phyloP scores from a whole-genome alignment of 208 protist species.

The Strigomonas culicis region DNA sequence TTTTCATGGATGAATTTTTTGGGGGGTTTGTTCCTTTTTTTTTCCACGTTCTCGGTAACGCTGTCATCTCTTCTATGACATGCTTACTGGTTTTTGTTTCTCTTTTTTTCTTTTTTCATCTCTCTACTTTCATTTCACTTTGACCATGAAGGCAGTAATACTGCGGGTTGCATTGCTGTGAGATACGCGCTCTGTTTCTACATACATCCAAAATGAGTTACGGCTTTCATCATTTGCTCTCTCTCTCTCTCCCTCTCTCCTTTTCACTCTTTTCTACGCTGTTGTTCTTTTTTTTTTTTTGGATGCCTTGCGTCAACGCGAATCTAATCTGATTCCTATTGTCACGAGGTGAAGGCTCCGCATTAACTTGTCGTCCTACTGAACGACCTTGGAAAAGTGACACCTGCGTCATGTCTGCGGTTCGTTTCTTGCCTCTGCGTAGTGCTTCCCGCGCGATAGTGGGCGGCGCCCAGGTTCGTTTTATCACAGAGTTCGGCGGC shows the following conservation, averaged over 20 bases:
- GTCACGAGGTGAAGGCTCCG: too few relatives aligned
- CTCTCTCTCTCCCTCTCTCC: slow-evolving; percentile 7
- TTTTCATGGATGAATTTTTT: not conserved
- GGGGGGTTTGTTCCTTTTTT: not conserved
- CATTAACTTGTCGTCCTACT: too few relatives aligned
- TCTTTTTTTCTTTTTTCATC: slow-evolving; percentile 19
- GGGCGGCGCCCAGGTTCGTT: not conserved
- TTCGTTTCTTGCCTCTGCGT: not conserved
- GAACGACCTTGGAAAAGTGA: too few relatives aligned
- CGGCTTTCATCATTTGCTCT: not conserved
- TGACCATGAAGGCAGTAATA: not conserved
- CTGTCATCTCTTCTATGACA: not conserved
- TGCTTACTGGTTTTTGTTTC: slow-evolving; percentile 5
- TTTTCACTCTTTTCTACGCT: slow-evolving; percentile 11
- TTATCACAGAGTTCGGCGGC: slow-evolving; percentile 14
- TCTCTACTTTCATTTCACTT: not conserved
- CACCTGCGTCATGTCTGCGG: too few relatives aligned
- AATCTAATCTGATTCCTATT: not conserved
- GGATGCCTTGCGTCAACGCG: not conserved
- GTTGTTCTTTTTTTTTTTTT: slow-evolving; percentile 10
- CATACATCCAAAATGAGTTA: not conserved
- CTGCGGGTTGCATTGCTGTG: not conserved
- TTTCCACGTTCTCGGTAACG: not conserved
- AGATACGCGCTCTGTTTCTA: not conserved
- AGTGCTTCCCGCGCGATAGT: not conserved